Percentiles rank a stretch among this genome's conserved stretches.
phyloP scores from a whole-genome alignment of 208 protist genomes.

The Herpetomonas muscarum region DNA sequence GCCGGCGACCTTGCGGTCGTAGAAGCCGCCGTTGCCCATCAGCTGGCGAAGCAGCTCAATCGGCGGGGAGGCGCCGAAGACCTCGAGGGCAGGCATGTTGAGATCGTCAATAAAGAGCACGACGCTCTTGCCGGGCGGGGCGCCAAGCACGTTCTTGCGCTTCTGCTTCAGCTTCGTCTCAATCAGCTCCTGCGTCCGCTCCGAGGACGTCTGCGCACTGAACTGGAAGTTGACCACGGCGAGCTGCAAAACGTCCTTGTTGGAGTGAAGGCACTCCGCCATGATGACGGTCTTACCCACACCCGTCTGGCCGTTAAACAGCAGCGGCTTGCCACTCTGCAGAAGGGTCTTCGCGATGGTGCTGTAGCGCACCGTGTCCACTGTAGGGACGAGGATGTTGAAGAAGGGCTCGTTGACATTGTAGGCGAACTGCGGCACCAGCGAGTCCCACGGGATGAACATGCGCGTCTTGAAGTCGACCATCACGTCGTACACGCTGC shows the following conservation, averaged over 20 bases:
- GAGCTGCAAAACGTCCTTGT: slow-evolving; percentile 77
- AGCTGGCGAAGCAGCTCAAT: slow-evolving; percentile 98
- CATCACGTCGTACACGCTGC: slow-evolving; percentile 93
- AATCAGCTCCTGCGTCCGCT: slow-evolving; percentile 95
- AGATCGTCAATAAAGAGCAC: slow-evolving; percentile 98
- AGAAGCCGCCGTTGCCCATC: slow-evolving; percentile 95
- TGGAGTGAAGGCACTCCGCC: slow-evolving; percentile 67
- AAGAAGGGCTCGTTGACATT: slow-evolving; percentile 90
- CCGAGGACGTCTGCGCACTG: slow-evolving; percentile 94
- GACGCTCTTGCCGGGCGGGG: slow-evolving; percentile 89
- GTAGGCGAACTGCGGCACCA: slow-evolving; percentile 85
- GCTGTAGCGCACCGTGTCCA: slow-evolving; percentile 95
- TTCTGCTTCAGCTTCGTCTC: slow-evolving; percentile 96
- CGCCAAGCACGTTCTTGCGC: slow-evolving; percentile 94
- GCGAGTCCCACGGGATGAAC: slow-evolving; percentile 80
- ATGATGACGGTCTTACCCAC: slow-evolving; percentile 96
- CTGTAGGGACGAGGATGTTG: slow-evolving; percentile 96
- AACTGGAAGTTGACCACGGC: slow-evolving; percentile 92
- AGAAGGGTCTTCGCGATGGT: slow-evolving; percentile 90
- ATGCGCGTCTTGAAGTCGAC: slow-evolving; percentile 81
- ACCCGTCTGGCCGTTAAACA: slow-evolving; percentile 95
- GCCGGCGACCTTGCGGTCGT: slow-evolving; percentile 93
- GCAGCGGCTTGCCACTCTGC: slow-evolving; percentile 77
- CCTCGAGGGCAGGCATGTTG: slow-evolving; percentile 97
- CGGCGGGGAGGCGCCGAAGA: slow-evolving; percentile 96